phyloP scores from a whole-genome alignment of 2,329 filamentous ascomycete species.

The Hymenoscyphus scutula region DNA sequence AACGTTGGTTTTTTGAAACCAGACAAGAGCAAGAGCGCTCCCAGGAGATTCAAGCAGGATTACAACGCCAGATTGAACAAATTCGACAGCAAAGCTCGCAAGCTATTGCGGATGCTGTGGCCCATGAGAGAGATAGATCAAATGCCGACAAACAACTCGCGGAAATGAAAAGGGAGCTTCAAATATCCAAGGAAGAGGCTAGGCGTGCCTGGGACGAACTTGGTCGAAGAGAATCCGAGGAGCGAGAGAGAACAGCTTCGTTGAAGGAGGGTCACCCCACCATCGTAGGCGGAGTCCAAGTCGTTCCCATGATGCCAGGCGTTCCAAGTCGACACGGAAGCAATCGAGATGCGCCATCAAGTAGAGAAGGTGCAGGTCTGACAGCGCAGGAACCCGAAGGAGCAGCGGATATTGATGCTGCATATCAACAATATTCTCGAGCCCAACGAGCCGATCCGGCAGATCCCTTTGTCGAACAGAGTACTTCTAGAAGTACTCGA shows the following conservation, averaged over 20 bases:
- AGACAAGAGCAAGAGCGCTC: conserved; percentile 81
- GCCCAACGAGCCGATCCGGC: conserved; percentile 54
- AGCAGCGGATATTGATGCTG: conserved; percentile 26
- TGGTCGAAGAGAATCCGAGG: conserved; percentile 87
- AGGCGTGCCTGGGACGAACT: conserved; percentile 96
- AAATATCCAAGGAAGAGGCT: conserved; percentile 95
- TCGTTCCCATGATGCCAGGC: conserved; percentile 85
- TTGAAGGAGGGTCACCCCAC: conserved; percentile 85
- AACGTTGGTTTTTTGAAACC: conserved; percentile 98
- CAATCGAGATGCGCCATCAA: conserved; percentile 41
- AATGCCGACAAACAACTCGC: conserved; percentile 74
- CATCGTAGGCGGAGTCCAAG: conserved; percentile 87
- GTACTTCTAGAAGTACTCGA: conserved; percentile 31
- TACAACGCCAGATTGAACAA: conserved; percentile 72
- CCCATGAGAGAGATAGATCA: conserved; percentile 65
- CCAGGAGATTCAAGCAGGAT: conserved; percentile 75
- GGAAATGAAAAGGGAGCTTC: conserved; percentile 89
- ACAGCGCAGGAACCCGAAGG: conserved; percentile 25
- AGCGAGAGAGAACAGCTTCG: conserved; percentile 81
- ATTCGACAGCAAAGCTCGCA: conserved; percentile 71
- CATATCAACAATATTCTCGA: conserved; percentile 32
- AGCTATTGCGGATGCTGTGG: conserved; percentile 62
- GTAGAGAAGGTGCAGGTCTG: conserved; percentile 41
- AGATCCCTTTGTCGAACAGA: conserved; percentile 59
- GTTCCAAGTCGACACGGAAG: conserved; percentile 55